Percentiles rank a stretch among this genome's conserved stretches.
Evolutionary conservation across 2,329 filamentous ascomycete species (phyloP).

Genomic region (Mycocentrospora acerina): DNA sequence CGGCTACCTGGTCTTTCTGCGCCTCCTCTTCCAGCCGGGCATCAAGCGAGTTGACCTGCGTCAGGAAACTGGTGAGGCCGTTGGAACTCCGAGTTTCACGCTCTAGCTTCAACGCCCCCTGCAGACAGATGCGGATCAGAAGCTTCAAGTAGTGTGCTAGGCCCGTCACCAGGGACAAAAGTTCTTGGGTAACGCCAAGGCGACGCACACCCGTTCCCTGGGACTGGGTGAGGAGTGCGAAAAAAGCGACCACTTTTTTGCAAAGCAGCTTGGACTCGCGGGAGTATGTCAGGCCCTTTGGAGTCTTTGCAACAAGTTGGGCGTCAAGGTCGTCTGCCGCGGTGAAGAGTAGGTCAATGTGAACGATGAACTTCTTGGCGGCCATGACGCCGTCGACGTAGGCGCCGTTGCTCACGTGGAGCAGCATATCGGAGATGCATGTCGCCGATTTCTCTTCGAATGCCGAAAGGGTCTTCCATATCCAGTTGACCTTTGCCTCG

Average conservation of each 20-base stretch:
- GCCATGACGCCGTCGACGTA: slow-evolving; percentile 94
- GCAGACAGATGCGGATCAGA: slow-evolving; percentile 92
- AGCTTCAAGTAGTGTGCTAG: slow-evolving; percentile 97
- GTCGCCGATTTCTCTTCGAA: slow-evolving; percentile 98
- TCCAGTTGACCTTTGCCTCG: slow-evolving; percentile 96
- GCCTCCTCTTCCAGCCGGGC: slow-evolving; percentile 38
- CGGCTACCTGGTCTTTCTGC: slow-evolving; percentile 43
- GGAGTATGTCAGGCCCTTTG: slow-evolving; percentile 86
- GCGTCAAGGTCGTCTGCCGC: slow-evolving; percentile 83
- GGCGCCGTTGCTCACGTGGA: slow-evolving; percentile 96
- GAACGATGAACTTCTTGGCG: slow-evolving; percentile 92
- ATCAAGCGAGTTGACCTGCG: slow-evolving; percentile 83
- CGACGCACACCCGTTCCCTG: slow-evolving; percentile 89
- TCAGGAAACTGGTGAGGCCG: slow-evolving; percentile 79
- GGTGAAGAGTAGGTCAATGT: slow-evolving; percentile 89
- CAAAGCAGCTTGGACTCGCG: slow-evolving; percentile 98
- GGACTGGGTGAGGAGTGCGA: slow-evolving; percentile 89
- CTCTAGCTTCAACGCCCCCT: slow-evolving; percentile 88
- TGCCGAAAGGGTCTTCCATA: slow-evolving; percentile 95
- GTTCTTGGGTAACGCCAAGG: slow-evolving; percentile 92
- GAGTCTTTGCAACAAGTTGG: slow-evolving; percentile 66
- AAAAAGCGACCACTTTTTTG: slow-evolving; percentile 99
- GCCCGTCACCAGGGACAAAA: slow-evolving; percentile 95
- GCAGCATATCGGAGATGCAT: slow-evolving; percentile 97
- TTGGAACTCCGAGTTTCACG: slow-evolving; percentile 74